Base-by-base conservation (phyloP, 257 asterid species). In the Hygrophila difformis region DNA sequence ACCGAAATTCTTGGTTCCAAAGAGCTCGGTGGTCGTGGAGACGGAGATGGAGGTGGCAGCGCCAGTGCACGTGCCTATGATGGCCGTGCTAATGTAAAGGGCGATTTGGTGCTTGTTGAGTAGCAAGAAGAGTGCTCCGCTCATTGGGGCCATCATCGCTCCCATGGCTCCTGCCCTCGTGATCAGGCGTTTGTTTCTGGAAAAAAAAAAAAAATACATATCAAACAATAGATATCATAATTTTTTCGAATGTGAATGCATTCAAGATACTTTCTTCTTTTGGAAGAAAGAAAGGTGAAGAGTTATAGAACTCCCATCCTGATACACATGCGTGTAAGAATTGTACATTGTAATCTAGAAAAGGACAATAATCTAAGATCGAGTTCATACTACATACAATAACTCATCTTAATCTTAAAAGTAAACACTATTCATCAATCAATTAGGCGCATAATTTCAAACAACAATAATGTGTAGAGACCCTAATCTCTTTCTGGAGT, bases 41-140 rank as follows among this genome's bases (percentile, higher is more conserved):
- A 78, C 76, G 1, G 93, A 63, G 9, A 81, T 62, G 2, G 87
- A 75, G 5, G 93, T 73, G 11, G 81, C 73, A 3, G 91, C 87
- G 3, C 93, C 95, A 0, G 77, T 75, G 57, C 84, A 78, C 6
- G 68, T 33, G 1, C 95, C 84, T 10, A 81, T 62, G 5, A 76
- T 56, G 2, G 80, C 79, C 1, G 93, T 75, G 44, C 93, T 69
- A 0, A 61, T 16, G 19, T 74, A 72, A 4, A 78, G 67, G 14
- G 56, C 47, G 0, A 60, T 13, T 29, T 62, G 73, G 5, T 53
- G 56, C n/a, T 24, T 47, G 57, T 53, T 51, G 1, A 66, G 56
- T 10, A 65, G 75, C 8, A 81, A 47, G 46, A 81, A 69, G 48
- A 84, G 78, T 0, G 95, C 79, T 21, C 71, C 80, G 8, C 78